These are phyloP conservation scores for California macrophylla DNA, from an alignment of 441 rosid genomes.

Conservation along the genomic window DNA sequence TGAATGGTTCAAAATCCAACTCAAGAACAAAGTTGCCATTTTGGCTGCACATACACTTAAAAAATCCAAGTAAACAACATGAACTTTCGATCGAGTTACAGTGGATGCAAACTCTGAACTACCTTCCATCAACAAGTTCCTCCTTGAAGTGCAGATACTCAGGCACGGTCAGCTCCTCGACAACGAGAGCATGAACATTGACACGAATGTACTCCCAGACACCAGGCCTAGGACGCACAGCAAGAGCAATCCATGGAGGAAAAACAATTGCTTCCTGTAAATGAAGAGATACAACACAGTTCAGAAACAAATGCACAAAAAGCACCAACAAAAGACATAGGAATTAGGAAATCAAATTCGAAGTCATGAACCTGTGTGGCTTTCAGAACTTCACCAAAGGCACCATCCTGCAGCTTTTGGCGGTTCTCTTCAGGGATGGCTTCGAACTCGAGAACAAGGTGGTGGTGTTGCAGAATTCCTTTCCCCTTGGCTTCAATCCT, in stretches of 20 bases:
- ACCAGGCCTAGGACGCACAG: slow-evolving; percentile 89
- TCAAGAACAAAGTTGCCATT: slow-evolving; percentile 80
- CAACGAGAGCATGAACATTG: slow-evolving; percentile 64
- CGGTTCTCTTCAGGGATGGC: slow-evolving; percentile 52
- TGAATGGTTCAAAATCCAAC: slow-evolving; percentile 85
- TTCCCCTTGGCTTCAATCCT: slow-evolving; percentile 75
- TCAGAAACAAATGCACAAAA: neutral
- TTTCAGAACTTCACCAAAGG: slow-evolving; percentile 59
- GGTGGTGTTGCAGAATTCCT: slow-evolving; percentile 78
- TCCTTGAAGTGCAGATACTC: slow-evolving; percentile 86
- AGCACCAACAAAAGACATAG: neutral
- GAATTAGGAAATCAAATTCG: neutral
- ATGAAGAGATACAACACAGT: slow-evolving; percentile 5
- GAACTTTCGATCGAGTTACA: neutral
- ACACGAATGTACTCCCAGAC: slow-evolving; percentile 90
- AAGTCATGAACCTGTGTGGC: slow-evolving; percentile 49
- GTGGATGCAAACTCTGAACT: neutral
- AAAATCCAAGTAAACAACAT: neutral
- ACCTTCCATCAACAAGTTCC: slow-evolving; percentile 85
- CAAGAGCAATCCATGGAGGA: slow-evolving; percentile 85
- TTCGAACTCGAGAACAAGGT: slow-evolving; percentile 70
- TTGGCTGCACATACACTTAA: slow-evolving; percentile 28
- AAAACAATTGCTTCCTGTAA: slow-evolving; percentile 73
- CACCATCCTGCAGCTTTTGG: slow-evolving; percentile 51
- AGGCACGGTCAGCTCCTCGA: slow-evolving; percentile 60